phyloP scores from a whole-genome alignment of 108 stramenopile species.

The Nitzschia putrida region DNA sequence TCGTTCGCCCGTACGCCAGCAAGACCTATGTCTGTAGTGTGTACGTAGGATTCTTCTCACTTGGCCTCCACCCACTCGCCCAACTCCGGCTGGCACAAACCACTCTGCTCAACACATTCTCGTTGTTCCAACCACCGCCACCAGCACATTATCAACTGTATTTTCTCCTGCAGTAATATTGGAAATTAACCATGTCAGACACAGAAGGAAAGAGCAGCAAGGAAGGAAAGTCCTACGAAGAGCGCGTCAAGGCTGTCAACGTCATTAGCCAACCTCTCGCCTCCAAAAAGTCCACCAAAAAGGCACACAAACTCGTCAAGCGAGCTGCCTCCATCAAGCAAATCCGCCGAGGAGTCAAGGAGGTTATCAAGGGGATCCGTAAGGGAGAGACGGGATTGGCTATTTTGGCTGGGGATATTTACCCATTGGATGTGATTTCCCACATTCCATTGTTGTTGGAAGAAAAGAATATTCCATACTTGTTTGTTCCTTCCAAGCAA shows the following conservation, averaged over 20 bases:
- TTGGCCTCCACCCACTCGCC: too few species aligned
- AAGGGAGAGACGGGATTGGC: slow-evolving; percentile 95
- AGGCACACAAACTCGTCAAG: slow-evolving; percentile 94
- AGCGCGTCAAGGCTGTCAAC: slow-evolving; percentile 87
- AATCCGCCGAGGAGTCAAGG: slow-evolving; percentile 95
- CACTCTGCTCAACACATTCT: too few species aligned
- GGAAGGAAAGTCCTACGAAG: slow-evolving; percentile 76
- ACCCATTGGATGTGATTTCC: slow-evolving; percentile 94
- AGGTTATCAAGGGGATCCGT: slow-evolving; percentile 96
- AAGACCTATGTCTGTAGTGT: too few species aligned
- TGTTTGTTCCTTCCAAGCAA: slow-evolving; percentile 96
- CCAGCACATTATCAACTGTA: too few species aligned
- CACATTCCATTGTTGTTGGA: slow-evolving; percentile 95
- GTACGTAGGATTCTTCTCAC: too few species aligned
- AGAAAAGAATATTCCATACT: slow-evolving; percentile 92
- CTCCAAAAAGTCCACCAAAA: slow-evolving; percentile 94
- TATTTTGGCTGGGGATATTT: slow-evolving; percentile 97
- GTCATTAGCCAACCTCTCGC: slow-evolving; percentile 93
- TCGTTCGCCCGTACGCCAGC: too few species aligned
- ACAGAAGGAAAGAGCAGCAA: slow-evolving; percentile 16
- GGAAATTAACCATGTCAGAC: slow-evolving; percentile 12
- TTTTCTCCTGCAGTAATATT: background rate
- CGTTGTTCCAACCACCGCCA: too few species aligned
- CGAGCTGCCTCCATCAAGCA: slow-evolving; percentile 87
- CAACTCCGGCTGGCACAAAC: too few species aligned